Conservation (phyloP, 1,284 basidiomycete genomes). For the Cryptococcus sp. region DNA sequence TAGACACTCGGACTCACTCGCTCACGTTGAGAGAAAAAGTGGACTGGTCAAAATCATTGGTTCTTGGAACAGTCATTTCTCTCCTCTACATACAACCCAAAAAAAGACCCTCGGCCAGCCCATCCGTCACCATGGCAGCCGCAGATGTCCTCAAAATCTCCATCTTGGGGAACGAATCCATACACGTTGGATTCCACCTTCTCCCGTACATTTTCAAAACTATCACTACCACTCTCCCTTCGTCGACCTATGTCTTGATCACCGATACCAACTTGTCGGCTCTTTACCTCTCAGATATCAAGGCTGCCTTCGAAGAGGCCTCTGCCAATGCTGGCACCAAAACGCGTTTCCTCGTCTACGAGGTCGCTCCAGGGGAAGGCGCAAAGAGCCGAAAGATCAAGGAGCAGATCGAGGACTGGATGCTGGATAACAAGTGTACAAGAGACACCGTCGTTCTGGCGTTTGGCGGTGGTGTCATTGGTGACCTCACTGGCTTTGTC, state of each 20-base stretch:
- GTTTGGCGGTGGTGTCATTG: constrained; percentile 94
- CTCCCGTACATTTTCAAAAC: constrained; percentile 81
- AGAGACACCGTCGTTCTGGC: constrained; percentile 92
- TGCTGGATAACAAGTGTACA: constrained; percentile 84
- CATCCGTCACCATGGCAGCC: not conserved
- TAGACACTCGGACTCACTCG: too few species aligned
- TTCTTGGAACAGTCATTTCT: too few species aligned
- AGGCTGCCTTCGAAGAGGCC: constrained; percentile 64
- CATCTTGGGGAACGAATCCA: constrained; percentile 82
- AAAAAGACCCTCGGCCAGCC: too few species aligned
- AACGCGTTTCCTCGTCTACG: constrained; percentile 74
- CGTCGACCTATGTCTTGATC: constrained; percentile 88
- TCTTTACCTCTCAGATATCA: constrained; percentile 71
- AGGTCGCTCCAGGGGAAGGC: constrained; percentile 87
- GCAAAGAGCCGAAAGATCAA: constrained; percentile 91
- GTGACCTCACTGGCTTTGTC: constrained; percentile 93
- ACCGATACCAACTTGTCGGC: constrained; percentile 87
- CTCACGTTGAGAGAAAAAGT: too few species aligned
- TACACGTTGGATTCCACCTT: constrained; percentile 90
- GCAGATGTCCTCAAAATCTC: constrained; percentile 62
- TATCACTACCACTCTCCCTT: constrained; percentile 70
- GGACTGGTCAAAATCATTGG: too few species aligned
- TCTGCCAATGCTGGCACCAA: constrained; percentile 46
- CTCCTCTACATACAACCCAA: too few species aligned
- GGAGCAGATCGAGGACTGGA: constrained; percentile 90